A percentile compares a stretch with the other conserved stretches of the same genome.
These are phyloP conservation scores for Blastocrithidia nonstop DNA, from an alignment of 208 protist genomes.

Conservation along the genomic window DNA sequence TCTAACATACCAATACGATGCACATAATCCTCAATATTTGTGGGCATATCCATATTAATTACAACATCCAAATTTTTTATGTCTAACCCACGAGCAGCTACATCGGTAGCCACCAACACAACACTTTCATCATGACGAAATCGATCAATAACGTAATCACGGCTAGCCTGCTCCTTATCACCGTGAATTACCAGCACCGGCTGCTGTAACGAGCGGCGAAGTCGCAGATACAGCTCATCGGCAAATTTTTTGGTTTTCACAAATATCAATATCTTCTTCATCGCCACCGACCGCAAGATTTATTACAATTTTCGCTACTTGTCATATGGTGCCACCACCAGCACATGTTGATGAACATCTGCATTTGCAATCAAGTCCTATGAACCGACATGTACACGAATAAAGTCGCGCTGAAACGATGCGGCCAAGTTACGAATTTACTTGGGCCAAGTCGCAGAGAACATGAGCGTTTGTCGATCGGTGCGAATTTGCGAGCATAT, in stretches of 20 bases:
- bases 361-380: slow-evolving; percentile 76
- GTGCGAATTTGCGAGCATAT: slow-evolving; percentile 89
- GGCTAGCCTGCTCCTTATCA: slow-evolving; percentile 83
- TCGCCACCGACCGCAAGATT: slow-evolving; percentile 35
- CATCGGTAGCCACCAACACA: slow-evolving; percentile 86
- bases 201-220: slow-evolving; percentile 40
- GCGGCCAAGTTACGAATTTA: slow-evolving; percentile 75
- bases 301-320: slow-evolving; percentile 71
- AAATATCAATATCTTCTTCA: slow-evolving; percentile 82
- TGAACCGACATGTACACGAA: slow-evolving; percentile 86
- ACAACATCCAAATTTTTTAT: slow-evolving; percentile 97
- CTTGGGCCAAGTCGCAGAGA: slow-evolving; percentile 92
- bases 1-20: slow-evolving; percentile 94
- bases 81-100: slow-evolving; percentile 91
- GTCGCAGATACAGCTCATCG: slow-evolving; percentile 50
- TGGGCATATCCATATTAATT: slow-evolving; percentile 98
- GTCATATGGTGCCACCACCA: slow-evolving; percentile 43
- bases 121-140: slow-evolving; percentile 53
- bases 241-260: slow-evolving; percentile 72
- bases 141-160: slow-evolving; percentile 79
- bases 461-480: slow-evolving; percentile 95
- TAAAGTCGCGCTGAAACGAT: slow-evolving; percentile 79
- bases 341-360: slow-evolving; percentile 70
- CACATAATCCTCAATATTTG: slow-evolving; percentile 97
- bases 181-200: slow-evolving; percentile 77